phyloP scores from a whole-genome alignment of 768 basidiomycete species.

The Boletus sensibilis region DNA sequence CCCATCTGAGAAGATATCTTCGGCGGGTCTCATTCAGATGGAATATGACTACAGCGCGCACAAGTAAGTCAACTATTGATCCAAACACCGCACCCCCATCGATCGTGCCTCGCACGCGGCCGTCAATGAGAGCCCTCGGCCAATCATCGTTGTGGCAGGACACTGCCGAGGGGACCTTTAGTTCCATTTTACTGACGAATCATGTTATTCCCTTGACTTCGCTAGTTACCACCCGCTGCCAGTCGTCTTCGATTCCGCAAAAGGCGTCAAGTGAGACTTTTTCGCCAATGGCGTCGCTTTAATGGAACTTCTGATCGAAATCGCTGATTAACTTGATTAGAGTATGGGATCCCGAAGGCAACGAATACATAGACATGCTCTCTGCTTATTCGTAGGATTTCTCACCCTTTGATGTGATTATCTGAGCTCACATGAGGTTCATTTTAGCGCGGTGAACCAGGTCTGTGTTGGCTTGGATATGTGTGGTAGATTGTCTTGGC shows the following conservation, averaged over 20 bases:
- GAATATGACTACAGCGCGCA: slow-evolving; percentile 85
- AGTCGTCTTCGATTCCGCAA: slow-evolving; percentile 87
- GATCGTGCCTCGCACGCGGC: slow-evolving; percentile 23
- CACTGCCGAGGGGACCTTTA: slow-evolving; percentile 12
- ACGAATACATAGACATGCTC: slow-evolving; percentile 96
- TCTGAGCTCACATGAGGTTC: slow-evolving; percentile 3
- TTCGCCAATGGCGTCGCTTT: slow-evolving; percentile 29
- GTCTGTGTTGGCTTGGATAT: slow-evolving; percentile 38
- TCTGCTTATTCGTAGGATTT: slow-evolving; percentile 88
- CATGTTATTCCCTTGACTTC: slow-evolving; percentile 43
- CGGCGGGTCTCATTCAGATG: slow-evolving; percentile 71
- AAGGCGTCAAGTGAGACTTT: slow-evolving; percentile 81
- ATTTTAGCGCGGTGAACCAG: slow-evolving; percentile 80
- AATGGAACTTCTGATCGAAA: background rate
- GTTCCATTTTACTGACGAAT: slow-evolving; percentile 31
- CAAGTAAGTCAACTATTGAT: slow-evolving; percentile 60
- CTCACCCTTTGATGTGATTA: background rate
- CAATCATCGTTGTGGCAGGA: slow-evolving; percentile 16
- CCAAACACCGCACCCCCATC: background rate
- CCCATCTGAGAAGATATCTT: slow-evolving; percentile 39
- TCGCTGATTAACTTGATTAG: slow-evolving; percentile 29
- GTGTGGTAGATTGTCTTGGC: slow-evolving; percentile 6
- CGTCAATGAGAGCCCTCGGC: slow-evolving; percentile 15
- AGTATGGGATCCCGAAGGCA: slow-evolving; percentile 95
- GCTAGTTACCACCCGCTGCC: slow-evolving; percentile 93